Base-by-base conservation (phyloP, 2,329 filamentous ascomycete genomes). In the Aspergillus latus region DNA sequence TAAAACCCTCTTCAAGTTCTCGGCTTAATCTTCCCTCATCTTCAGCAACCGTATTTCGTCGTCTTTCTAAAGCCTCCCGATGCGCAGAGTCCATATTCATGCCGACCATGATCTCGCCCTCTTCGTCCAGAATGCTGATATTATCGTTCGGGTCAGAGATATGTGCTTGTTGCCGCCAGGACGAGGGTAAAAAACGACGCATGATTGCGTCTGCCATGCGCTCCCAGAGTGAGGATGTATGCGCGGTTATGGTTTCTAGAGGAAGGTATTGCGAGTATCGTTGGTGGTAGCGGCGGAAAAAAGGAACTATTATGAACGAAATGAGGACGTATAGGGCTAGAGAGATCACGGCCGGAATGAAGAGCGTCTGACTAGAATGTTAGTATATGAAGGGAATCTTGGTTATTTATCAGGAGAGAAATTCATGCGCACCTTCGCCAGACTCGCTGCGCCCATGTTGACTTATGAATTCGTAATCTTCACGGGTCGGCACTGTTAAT, bases 1-100 rank as follows among this genome's bases (percentile, higher is more conserved):
- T 83, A 68, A 90, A 90, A 0, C 87, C 88, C 66, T 88, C 82
- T 70, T 93, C 89, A 50, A 93, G 73, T 77, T 96, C 91, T 74
- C 90, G 80, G 71, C 90, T 93, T 59, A 96, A 67, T 59, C 91
- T 80, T 63, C 84, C 68, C 65, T 72, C 72, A 48, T 61, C 72
- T 32, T 71, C 72, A 15, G 63, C 64, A 34, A 64, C 76, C 67
- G 48, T 74, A 74, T 53, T 79, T 73, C 55, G 80, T 78, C 61
- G 66, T 65, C 71, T 68, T 62, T 74, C 69, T 58, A 79, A 59
- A 2, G 74, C 77, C 58, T 78, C 76, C 49, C 78, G 68, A 40
- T 76, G 69, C 26, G 72, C 64, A 8, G 73, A 65, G 61, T 84
- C 78, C 40, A 88, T 82, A 49, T 84, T 80, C 60, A 83, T 78